Percentiles rank a stretch among this genome's conserved stretches.
These are phyloP conservation scores for Dryas integrifolia DNA, from an alignment of 331 rosid species.

Conservation along the genomic window DNA sequence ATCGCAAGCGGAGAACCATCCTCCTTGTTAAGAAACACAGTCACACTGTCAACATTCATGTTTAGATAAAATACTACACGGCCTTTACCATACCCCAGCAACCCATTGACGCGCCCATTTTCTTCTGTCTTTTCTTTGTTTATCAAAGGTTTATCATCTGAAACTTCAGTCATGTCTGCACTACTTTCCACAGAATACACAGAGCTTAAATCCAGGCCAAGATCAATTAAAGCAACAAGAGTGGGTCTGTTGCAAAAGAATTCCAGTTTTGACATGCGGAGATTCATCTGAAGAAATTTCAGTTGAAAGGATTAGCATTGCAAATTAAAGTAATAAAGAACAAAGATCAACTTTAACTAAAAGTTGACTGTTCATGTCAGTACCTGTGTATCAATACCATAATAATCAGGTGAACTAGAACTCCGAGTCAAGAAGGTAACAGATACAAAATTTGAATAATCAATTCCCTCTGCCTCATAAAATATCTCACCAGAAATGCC, in stretches of 20 bases:
- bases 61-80: conserved; percentile 75
- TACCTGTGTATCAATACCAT: conserved; percentile 96
- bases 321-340: conserved; percentile 18
- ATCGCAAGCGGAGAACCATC: conserved; percentile 89
- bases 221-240: conserved; percentile 82
- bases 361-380: conserved; percentile 16
- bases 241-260: conserved; percentile 97
- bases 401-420: conserved; percentile 71
- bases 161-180: conserved; percentile 30
- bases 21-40: conserved; percentile 88
- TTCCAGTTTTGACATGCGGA: conserved; percentile 89
- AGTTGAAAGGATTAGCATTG: conserved; percentile 28
- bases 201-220: conserved; percentile 76
- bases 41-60: conserved; percentile 90
- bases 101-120: conserved; percentile 65
- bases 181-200: conserved; percentile 35
- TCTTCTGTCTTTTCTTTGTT: conserved; percentile 70
- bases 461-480: conserved; percentile 73
- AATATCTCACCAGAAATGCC: conserved; percentile 55
- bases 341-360: conserved; percentile 18
- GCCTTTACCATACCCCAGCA: conserved; percentile 84
- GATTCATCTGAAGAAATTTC: conserved; percentile 70
- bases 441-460: conserved; percentile 67
- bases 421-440: conserved; percentile 68
- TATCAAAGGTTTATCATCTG: conserved; percentile 40